Base-by-base conservation (phyloP, 495 filamentous ascomycete species). In the Tuber melanosporum region DNA sequence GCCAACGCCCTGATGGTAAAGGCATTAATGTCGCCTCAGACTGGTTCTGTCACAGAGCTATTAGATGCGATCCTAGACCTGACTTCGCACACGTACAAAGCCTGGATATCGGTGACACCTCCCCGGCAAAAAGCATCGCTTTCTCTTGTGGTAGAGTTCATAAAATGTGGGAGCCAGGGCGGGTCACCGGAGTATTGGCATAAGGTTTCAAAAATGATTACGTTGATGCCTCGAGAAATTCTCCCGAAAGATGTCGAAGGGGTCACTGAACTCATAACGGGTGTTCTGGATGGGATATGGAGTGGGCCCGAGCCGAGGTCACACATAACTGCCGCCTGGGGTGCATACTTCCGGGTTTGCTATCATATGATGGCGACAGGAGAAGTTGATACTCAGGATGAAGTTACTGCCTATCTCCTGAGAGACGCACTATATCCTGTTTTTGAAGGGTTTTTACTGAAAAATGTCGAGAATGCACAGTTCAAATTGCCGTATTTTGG, bases 91-190 rank as follows among this genome's bases (percentile, higher is more conserved):
- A 87, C 89, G 45, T 92, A 94, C 3, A 87, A 90, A 22, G 85
- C 93, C 32, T 99, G 95, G 95, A 92, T 89, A 5, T 86, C 88
- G 0, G 86, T 87, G 22, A 84, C 81, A 15, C 75, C 73, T 10
- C 73, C 75, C 12, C 87, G 87, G 74, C 95, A 94, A 82, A 91
- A 89, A 62, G 86, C 91, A 42, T 87, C 91, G 0, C 85, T 90
- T 1, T 87, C 88, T 45, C 87, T 90, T 43, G 81, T 99, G 5
- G 88, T 87, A 46, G 86, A 89, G 32, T 96, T 96, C 80, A 85
- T 98, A n/a, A 89, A 91, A 74, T 90, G 90, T 80, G 95, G 96
- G 70, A 96, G 94, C 1, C 92, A 97, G 79, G 89, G 89, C 12
- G 90, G 91, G 17, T 84, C 89, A 3, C 84, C 86, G 3, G 88